Evolutionary conservation across 495 filamentous ascomycete genomes (phyloP), one percentile per base, ranked within the genome.

Genomic region (Lasiosphaeris hirsuta): DNA sequence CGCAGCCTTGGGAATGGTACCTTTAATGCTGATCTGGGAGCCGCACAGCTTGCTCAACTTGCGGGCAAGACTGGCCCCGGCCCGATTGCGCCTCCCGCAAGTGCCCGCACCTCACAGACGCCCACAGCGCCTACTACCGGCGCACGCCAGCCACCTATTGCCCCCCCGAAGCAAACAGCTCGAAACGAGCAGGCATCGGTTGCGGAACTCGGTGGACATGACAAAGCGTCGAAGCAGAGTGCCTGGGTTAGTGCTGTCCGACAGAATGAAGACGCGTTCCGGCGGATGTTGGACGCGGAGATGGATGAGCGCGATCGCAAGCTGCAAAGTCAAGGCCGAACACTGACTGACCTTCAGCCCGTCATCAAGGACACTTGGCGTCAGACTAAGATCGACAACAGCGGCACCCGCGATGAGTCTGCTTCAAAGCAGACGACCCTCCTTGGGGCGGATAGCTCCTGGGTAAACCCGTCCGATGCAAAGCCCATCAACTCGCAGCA

Each of bases 1-100:
- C 82, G 83, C 54, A 83, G 81, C 17, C 76, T 92, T 18, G 89
- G 89, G 2, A 92, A 92, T 62, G 89, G 89, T n/a, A 88, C 88
- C 3, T 92, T 92, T 63, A 83, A 85, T 46, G 79, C 83, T 46
- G 78, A 82, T 51, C 72, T 90, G 15, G 76, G 79, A 9, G 68
- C 76, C 66, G 49, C 73, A 58, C 59, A 72, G 71, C 46, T 63
- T 63, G 37, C 75, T 66, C 59, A 58, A 61, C 66, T 69, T 11
- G 58, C 67, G 11, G 54, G 51, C 14, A 72, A 74, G 53, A 55
- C 72, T 1, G 74, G 74, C 1, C 75, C 78, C n/a, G 72, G 75
- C 2, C 75, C 81, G 1, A 78, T 80, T 39, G 72, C 67, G 0
- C 79, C 53, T 56, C 68, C 68, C 3, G 63, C 19, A 34, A 56